Percentiles rank a stretch among this genome's conserved stretches.
Evolutionary conservation across 1,139 yeast species (phyloP).

Genomic region (Scheffersomyces cryptocercus): DNA sequence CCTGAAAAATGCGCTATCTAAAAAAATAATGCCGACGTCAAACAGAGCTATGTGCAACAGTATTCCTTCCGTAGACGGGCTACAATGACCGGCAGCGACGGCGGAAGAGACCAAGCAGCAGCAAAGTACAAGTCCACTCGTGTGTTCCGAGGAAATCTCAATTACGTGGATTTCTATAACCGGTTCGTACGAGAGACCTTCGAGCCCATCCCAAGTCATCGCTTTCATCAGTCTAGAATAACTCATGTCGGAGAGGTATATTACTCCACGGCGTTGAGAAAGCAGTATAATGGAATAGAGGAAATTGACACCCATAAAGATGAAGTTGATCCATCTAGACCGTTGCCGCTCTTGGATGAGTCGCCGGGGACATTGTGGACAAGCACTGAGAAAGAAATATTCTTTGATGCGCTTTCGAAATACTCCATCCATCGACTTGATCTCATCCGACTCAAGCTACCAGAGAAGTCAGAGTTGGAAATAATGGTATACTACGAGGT

Average conservation of each 20-base stretch:
- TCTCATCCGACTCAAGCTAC: conserved; percentile 35
- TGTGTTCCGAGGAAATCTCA: conserved; percentile 13
- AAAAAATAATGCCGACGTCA: too few species aligned
- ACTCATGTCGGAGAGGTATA: conserved; percentile 9
- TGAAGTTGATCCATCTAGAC: too few species aligned
- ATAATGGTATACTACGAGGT: conserved; percentile 47
- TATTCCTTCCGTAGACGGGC: too few species aligned
- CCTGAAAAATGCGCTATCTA: too few species aligned
- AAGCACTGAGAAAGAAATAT: conserved; percentile 38
- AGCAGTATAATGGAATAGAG: neutral
- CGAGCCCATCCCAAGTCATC: conserved; percentile 3
- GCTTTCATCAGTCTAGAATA: conserved; percentile 5
- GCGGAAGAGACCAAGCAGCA: neutral
- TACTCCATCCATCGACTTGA: conserved; percentile 51
- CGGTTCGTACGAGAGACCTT: conserved; percentile 12
- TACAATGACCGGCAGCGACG: neutral
- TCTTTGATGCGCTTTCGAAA: conserved; percentile 42
- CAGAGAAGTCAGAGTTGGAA: conserved; percentile 45
- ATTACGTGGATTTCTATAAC: conserved; percentile 18
- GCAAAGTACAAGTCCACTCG: conserved; percentile 3
- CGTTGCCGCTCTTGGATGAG: neutral
- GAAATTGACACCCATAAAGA: neutral
- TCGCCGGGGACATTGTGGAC: conserved; percentile 37
- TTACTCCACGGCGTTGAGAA: conserved; percentile 1
- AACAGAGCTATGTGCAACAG: too few species aligned